phyloP scores from a whole-genome alignment of 371 early-diverging fungal species.

The Mortierella sp. region DNA sequence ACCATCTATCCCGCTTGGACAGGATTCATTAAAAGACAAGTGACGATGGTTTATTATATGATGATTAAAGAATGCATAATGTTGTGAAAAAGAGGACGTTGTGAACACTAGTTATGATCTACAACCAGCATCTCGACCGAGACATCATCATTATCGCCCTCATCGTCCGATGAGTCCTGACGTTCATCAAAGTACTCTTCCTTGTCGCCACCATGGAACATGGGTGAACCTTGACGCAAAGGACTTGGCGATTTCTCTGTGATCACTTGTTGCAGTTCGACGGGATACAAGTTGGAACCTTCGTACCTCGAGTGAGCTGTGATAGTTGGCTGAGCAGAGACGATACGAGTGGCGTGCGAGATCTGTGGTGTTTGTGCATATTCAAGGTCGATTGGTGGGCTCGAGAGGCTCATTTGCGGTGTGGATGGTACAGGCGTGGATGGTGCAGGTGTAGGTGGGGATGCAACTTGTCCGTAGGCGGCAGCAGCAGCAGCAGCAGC shows the following conservation, averaged over 20 bases:
- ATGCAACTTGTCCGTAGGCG: not conserved
- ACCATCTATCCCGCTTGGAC: slow-evolving; percentile 12
- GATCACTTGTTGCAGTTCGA: slow-evolving; percentile 29
- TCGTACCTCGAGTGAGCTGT: slow-evolving; percentile 13
- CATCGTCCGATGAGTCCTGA: slow-evolving; percentile 47
- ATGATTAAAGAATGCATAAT: no score
- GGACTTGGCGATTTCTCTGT: slow-evolving; percentile 15
- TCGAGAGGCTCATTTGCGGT: not conserved
- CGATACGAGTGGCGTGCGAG: slow-evolving; percentile 42
- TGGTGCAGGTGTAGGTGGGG: not conserved
- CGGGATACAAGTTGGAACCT: not conserved
- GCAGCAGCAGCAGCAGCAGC: slow-evolving; percentile 13
- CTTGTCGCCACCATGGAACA: slow-evolving; percentile 31
- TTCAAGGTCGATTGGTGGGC: slow-evolving; percentile 11
- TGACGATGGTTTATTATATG: no score
- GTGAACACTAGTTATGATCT: slow-evolving; percentile 13
- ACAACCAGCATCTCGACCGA: slow-evolving; percentile 43
- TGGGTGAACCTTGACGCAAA: slow-evolving; percentile 6
- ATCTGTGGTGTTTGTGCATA: slow-evolving; percentile 36
- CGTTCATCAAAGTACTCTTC: slow-evolving; percentile 43
- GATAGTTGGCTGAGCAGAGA: slow-evolving; percentile 37
- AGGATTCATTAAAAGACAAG: not conserved
- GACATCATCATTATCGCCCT: slow-evolving; percentile 46
- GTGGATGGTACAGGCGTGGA: not conserved
- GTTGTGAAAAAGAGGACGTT: not conserved